Evolutionary conservation across 2,329 filamentous ascomycete species (phyloP), one percentile per base, ranked within the genome.

Genomic region (Xylaria sp.): DNA sequence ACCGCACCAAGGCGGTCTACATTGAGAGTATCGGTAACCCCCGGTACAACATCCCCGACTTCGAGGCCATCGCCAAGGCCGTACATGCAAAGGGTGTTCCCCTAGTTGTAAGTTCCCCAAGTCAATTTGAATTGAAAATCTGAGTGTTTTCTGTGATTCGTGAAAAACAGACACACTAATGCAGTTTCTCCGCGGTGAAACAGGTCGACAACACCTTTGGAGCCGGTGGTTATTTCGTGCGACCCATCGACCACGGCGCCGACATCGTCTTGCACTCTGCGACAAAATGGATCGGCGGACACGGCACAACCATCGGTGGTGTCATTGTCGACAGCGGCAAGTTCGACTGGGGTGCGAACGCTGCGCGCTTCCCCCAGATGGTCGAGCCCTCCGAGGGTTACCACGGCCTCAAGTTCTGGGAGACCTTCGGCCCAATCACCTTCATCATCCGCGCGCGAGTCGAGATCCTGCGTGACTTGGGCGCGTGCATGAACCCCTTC

Each of bases 251-350:
- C 23, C 89, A 96, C 74, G 92, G 92, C 58, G 92, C 90, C 64
- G 92, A 97, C 72, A 96, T 97, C 62, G 88, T 97, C 55, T 90
- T 96, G 23, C 92, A 97, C 81, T 94, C 90, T 46, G 92, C 92
- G 9, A 96, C 92, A 60, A 97, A 97, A 76, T 97, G 92, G 92
- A 97, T 97, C 64, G 92, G 92, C 59, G 92, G 92, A 48, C 93
- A 97, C 75, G 93, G 92, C 62, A 96, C 92, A 47, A 96, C 92
- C 30, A 90, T 97, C 66, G 92, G 83, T 59, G 92, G 92, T 62
- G 83, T 96, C 49, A 83, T 97, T 39, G 80, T 97, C 65, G 92
- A 97, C 78, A 85, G 87, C 66, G 92, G 92, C 69, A 94, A 91
- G 73, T 97, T 97, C 73, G 89, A 96, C 80, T 97, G 93, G 92